phyloP scores from a whole-genome alignment of 768 basidiomycete genomes.

The Rickenella mellea region DNA sequence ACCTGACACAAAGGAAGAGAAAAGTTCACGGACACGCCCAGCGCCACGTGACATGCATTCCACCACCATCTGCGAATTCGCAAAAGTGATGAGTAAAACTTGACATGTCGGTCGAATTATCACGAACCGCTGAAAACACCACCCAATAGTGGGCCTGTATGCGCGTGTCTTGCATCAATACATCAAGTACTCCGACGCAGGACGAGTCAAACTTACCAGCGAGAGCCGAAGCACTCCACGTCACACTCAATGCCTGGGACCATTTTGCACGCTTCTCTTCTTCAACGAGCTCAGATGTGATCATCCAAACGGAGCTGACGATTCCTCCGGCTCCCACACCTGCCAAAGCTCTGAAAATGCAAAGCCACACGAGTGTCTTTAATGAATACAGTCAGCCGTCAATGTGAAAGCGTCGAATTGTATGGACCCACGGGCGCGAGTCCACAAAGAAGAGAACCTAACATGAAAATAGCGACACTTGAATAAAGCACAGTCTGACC shows the following conservation, averaged over 20 bases:
- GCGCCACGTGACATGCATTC: slow-evolving; percentile 50
- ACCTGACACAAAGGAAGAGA: slow-evolving; percentile 2
- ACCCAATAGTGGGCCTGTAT: slow-evolving; percentile 62
- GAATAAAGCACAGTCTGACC: slow-evolving; percentile 55
- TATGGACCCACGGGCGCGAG: slow-evolving; percentile 46
- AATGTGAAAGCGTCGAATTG: slow-evolving; percentile 8
- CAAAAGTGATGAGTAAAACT: slow-evolving; percentile 3
- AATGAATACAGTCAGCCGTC: slow-evolving; percentile 9
- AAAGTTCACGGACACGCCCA: slow-evolving; percentile 63
- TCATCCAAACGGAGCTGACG: slow-evolving; percentile 77
- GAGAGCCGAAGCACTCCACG: slow-evolving; percentile 80
- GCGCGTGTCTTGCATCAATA: too few species aligned
- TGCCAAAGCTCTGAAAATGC: slow-evolving; percentile 53
- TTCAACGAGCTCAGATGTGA: slow-evolving; percentile 78
- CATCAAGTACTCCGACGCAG: too few species aligned
- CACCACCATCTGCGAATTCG: not conserved
- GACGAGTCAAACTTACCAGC: slow-evolving; percentile 26
- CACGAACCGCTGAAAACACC: slow-evolving; percentile 69
- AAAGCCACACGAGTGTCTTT: slow-evolving; percentile 47
- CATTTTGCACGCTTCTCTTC: slow-evolving; percentile 63
- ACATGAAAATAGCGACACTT: slow-evolving; percentile 65
- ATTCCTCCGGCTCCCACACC: slow-evolving; percentile 86
- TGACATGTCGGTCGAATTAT: slow-evolving; percentile 1
- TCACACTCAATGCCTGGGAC: slow-evolving; percentile 78
- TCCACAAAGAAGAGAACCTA: slow-evolving; percentile 77